Base-by-base conservation (phyloP, 129 eudicot genomes). In the Logfia minima region DNA sequence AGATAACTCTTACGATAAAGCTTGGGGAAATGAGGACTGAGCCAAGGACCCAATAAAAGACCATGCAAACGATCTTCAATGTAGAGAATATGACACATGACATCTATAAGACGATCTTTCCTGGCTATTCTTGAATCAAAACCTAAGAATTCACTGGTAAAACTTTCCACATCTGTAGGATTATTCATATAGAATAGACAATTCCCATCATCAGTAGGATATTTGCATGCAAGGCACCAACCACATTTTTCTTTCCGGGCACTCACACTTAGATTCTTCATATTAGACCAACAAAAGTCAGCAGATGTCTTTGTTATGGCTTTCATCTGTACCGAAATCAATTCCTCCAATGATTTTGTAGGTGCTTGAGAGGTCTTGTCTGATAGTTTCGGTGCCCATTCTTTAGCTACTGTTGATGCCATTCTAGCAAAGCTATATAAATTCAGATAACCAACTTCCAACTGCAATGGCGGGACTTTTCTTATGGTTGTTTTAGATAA, bases 31-130 rank as follows among this genome's bases (percentile, higher is more conserved):
- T 87, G 84, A 64, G 92, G 88, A 77, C 82, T 84, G 76, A 89
- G 82, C 97, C 97, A 93, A 43, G 98, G 98, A 77, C 98, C 98
- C 81, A 81, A 69, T 37, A 93, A 89, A 82, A 93, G 96, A 63
- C 97, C 98, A 55, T 83, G 97, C 81, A 93, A 83, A 53, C 96
- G 97, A 58, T 93, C 92, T 85, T 93, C 98, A 64, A 87, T 77
- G 87, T 84, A 83, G 21, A 91, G 70, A 21, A 93, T 81, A 78
- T 89, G 90, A 84, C 90, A 87, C 80, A 87, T 80, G 63, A 86
- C 84, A 82, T 93, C 93, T 52, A 80, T 71, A 75, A 93, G 87
- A 83, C 85, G 93, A 56, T 87, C 83, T 45, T 87, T 82, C 68
- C 78, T 66, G 61, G 79, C 80, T 69, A 70, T 75, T 59, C n/a